phyloP scores from a whole-genome alignment of 108 stramenopile genomes.

The Mayamaea pseudoterrestris region DNA sequence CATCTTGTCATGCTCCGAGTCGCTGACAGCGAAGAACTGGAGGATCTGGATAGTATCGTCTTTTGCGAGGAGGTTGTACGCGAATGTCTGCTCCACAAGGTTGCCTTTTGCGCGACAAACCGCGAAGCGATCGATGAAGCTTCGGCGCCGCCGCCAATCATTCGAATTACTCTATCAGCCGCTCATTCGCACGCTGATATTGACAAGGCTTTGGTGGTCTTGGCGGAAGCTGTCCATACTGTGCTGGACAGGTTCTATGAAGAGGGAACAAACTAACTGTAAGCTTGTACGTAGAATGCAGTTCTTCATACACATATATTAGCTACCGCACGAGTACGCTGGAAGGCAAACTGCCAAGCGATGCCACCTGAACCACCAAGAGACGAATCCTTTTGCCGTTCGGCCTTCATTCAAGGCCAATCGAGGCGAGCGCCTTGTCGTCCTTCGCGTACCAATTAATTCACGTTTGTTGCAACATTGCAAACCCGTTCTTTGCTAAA shows the following conservation, averaged over 20 bases:
- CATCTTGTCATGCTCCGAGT: conserved; percentile 67
- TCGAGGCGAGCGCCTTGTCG: too few relatives aligned
- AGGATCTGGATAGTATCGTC: conserved; percentile 33
- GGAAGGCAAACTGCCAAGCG: too few relatives aligned
- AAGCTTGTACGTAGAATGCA: too few relatives aligned
- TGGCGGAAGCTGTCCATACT: conserved; percentile 11
- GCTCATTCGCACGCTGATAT: conserved; percentile 58
- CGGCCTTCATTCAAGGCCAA: too few relatives aligned
- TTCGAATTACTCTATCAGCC: conserved; percentile 59
- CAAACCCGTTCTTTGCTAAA: too few relatives aligned
- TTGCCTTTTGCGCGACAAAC: conserved; percentile 63
- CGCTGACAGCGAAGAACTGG: conserved; percentile 19
- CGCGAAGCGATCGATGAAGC: background rate
- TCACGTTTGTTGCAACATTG: too few relatives aligned
- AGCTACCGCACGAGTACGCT: too few relatives aligned
- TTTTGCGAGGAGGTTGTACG: conserved; percentile 58
- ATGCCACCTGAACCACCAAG: too few relatives aligned
- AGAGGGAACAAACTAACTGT: too few relatives aligned
- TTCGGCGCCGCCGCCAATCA: conserved; percentile 42
- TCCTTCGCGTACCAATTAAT: too few relatives aligned
- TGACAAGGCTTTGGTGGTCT: conserved; percentile 25
- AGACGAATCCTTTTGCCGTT: too few relatives aligned
- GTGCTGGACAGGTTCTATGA: conserved; percentile 8
- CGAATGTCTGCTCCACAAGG: conserved; percentile 44
- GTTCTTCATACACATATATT: too few relatives aligned